A percentile compares a stretch with the other conserved stretches of the same genome.
Conservation (phyloP, 805 yeast species). For the Suhomyces sp. region DNA sequence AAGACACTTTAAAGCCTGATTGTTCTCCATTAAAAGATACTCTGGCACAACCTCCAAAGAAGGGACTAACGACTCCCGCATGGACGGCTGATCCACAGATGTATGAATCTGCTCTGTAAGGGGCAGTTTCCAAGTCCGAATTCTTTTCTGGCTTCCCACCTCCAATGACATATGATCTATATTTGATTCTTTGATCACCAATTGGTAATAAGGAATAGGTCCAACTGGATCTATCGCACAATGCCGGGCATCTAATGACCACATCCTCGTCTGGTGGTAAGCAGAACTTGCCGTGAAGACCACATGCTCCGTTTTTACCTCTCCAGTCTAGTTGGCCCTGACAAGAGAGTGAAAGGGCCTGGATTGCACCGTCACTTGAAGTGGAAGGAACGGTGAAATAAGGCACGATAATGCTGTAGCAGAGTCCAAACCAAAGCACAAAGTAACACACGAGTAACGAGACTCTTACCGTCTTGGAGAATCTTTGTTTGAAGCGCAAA, state of each 20-base stretch:
- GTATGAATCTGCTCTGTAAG: constrained; percentile 85
- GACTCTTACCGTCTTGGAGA: constrained; percentile 26
- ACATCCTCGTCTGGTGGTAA: constrained; percentile 45
- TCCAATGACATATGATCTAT: constrained; percentile 72
- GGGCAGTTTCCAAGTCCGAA: constrained; percentile 34
- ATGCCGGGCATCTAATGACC: constrained; percentile 78
- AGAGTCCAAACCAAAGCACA: constrained; percentile 45
- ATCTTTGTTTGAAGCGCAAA: constrained; percentile 25
- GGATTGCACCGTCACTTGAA: constrained; percentile 29
- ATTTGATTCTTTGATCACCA: constrained; percentile 66
- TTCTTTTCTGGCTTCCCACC: constrained; percentile 49
- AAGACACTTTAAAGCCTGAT: constrained; percentile 43
- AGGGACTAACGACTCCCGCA: constrained; percentile 73
- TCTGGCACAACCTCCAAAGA: constrained; percentile 76
- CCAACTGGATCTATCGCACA: constrained; percentile 78
- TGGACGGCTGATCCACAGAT: constrained; percentile 91
- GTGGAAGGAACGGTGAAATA: constrained; percentile 29
- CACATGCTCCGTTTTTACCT: constrained; percentile 77
- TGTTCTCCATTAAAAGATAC: constrained; percentile 57
- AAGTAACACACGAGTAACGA: constrained; percentile 39
- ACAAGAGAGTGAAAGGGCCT: constrained; percentile 47
- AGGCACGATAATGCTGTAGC: constrained; percentile 42
- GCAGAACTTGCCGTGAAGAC: constrained; percentile 66
- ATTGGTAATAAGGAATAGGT: constrained; percentile 73
- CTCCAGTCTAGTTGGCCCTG: constrained; percentile 54